Conservation (phyloP, 2,329 filamentous ascomycete species). For the Trichoderma endophyticum region DNA sequence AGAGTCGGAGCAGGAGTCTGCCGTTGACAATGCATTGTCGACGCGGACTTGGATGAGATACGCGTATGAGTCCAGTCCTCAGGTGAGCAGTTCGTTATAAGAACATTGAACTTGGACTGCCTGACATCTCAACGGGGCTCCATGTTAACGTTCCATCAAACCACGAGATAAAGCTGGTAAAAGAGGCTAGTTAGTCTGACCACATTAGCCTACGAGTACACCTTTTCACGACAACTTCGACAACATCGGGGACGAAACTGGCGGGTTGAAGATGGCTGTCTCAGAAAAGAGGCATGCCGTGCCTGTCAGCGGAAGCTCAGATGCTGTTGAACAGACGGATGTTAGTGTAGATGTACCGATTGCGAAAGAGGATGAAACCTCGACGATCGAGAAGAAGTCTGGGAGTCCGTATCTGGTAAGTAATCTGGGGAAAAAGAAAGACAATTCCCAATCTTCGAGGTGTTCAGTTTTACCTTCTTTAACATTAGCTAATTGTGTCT, state of each 20-base stretch:
- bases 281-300: neutral
- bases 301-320: neutral
- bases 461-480: neutral
- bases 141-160: neutral
- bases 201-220: neutral
- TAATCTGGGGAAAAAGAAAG: neutral
- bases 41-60: neutral
- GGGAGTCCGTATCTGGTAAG: slow-evolving; percentile 8
- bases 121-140: neutral
- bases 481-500: neutral
- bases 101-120: neutral
- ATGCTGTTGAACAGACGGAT: neutral
- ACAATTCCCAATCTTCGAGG: neutral
- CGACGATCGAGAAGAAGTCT: neutral
- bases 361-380: neutral
- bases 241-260: neutral
- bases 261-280: neutral
- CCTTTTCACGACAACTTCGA: neutral
- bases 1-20: neutral
- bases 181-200: neutral
- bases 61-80: neutral
- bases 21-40: neutral
- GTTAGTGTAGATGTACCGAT: neutral
- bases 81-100: neutral
- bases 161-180: neutral